Conservation (phyloP, 1,139 yeast species). For the Suhomyces wounanorum region DNA sequence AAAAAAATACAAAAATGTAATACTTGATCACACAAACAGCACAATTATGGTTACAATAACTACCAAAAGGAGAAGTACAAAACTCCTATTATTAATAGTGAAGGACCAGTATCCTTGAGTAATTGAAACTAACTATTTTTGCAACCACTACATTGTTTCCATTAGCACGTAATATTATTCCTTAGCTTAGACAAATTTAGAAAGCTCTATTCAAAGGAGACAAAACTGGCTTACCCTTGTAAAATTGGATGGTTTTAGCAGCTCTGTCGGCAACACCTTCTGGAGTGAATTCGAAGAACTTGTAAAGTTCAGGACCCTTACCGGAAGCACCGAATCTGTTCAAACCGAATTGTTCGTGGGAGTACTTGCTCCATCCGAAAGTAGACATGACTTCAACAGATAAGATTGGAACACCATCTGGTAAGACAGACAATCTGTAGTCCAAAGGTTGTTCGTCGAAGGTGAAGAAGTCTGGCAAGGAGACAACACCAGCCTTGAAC, state of each 20-base stretch:
- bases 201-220: constrained; percentile 88
- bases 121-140: too few species aligned
- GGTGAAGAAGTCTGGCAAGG: constrained; percentile 90
- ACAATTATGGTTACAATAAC: too few species aligned
- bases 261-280: constrained; percentile 93
- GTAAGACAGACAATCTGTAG: constrained; percentile 83
- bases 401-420: constrained; percentile 91
- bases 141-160: not conserved
- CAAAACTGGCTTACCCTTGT: constrained; percentile 69
- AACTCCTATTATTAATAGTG: too few species aligned
- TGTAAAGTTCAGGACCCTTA: constrained; percentile 80
- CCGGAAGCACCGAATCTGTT: constrained; percentile 98
- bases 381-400: constrained; percentile 95
- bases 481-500: constrained; percentile 77
- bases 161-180: constrained; percentile 5
- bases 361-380: constrained; percentile 91
- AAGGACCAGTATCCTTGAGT: too few species aligned
- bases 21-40: too few species aligned
- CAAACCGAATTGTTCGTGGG: constrained; percentile 96
- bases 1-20: too few species aligned
- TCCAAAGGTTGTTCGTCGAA: constrained; percentile 81
- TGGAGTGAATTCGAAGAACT: constrained; percentile 86
- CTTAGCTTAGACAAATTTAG: constrained; percentile 23
- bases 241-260: constrained; percentile 74
- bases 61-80: too few species aligned